Base-by-base conservation (phyloP, 2,329 filamentous ascomycete genomes). In the Hypomyces perniciosus region DNA sequence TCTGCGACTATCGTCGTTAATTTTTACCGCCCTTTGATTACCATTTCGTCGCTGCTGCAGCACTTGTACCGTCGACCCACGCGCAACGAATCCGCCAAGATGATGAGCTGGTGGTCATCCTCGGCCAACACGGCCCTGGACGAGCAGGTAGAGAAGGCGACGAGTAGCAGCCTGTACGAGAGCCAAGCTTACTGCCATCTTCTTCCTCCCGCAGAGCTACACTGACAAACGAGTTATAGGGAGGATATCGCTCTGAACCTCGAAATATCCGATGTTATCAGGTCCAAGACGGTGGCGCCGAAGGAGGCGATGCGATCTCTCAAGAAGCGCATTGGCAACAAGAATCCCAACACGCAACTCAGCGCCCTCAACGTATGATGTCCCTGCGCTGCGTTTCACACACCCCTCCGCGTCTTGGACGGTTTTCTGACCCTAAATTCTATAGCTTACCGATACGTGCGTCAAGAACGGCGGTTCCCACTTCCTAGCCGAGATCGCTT, bases 261-360 rank as follows among this genome's bases (percentile, higher is more conserved):
- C 64, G 93, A 99, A 72, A 97, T 99, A 62, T 96, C 92, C 68
- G 93, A 99, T 74, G 78, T 95, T 61, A 96, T 99, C 69, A 84
- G 93, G 62, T 97, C 91, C 64, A 97, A 97, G 76, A 95, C 90
- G 13, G 92, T 99, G 46, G 90, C 91, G 68, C 92, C 93, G 48
- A 96, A 92, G 71, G 93, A 99, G 71, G 93, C 93, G 56, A 99
- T 99, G 93, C 88, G 90, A 68, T 92, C 90, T 40, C 76, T 99
- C 63, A 97, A 96, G 74, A 84, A 84, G 66, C 85, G 93, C 68
- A 90, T 99, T 75, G 90, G 89, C 71, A 90, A 96, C 77, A 95
- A 91, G 77, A 99, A 99, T 65, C 93, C 93, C 34, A 99, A 99
- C 68, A 85, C 93, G 34, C 93, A 99, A 74, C 77, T 99, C 34